Evolutionary conservation across 257 asterid species (phyloP), one percentile per base, ranked within the genome.

Genomic region (Mitragyna speciosa): DNA sequence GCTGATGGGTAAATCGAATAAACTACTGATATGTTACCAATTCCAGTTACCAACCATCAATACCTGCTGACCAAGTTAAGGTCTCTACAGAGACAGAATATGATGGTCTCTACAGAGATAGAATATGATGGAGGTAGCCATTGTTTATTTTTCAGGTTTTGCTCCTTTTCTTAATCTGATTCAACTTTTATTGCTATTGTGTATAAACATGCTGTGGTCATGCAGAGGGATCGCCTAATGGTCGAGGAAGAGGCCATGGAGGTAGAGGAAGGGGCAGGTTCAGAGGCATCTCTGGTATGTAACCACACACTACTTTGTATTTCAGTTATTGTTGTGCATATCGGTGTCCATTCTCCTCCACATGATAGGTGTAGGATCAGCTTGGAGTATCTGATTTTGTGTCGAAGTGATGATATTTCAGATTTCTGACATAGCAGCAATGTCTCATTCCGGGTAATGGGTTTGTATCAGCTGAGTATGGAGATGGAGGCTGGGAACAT

Each of bases 11-110:
- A 24, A 15, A 63, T n/a, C n/a, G n/a, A n/a, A n/a, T n/a, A n/a
- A n/a, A n/a, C n/a, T n/a, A n/a, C n/a, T n/a, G n/a, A n/a, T n/a
- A n/a, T n/a, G n/a, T n/a, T n/a, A n/a, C n/a, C n/a, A n/a, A n/a
- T n/a, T n/a, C n/a, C n/a, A 95, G 99, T 85, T 95, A 95, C 83
- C 99, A 95, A 84, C 89, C 89, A 75, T 98, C 99, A 33, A 82
- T 95, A 70, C 97, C 98, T 77, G 96, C 94, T 80, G 99, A 95
- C 86, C 99, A 86, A 81, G 99, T 95, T 84, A 93, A 88, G 86
- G 93, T 90, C 79, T 79, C 85, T 24, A 79, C 88, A 4, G n/a
- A n/a, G n/a, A n/a, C n/a, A n/a, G n/a, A n/a, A n/a, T n/a, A n/a
- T n/a, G n/a, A n/a, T n/a, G 86, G 93, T 90, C 79, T 79, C 85